Conservation (phyloP, 805 yeast species). For the Saccharomycopsis sp. region DNA sequence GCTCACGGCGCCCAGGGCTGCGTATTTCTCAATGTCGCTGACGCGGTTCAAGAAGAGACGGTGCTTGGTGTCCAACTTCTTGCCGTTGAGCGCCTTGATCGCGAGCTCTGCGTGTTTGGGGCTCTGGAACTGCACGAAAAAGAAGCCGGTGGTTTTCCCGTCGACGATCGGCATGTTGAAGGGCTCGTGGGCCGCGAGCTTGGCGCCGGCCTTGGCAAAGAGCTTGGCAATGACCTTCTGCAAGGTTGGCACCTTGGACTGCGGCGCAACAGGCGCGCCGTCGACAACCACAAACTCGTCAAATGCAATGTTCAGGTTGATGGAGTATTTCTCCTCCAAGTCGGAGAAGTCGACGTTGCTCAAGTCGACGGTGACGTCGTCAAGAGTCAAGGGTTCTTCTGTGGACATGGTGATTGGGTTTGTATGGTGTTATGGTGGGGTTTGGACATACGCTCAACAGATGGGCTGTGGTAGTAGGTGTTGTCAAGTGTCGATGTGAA, state of each 20-base stretch:
- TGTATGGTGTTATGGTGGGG: background rate
- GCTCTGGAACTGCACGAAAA: constrained; percentile 74
- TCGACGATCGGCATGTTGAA: constrained; percentile 70
- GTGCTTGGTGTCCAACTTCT: constrained; percentile 91
- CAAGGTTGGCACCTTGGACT: constrained; percentile 73
- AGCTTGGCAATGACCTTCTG: constrained; percentile 80
- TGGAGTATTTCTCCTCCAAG: constrained; percentile 67
- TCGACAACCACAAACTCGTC: constrained; percentile 82
- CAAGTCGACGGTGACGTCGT: constrained; percentile 47
- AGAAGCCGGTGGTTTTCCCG: constrained; percentile 78
- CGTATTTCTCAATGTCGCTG: constrained; percentile 75
- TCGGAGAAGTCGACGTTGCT: constrained; percentile 72
- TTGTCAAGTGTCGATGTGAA: no score
- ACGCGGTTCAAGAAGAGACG: constrained; percentile 78
- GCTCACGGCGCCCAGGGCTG: constrained; percentile 52
- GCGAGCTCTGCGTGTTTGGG: constrained; percentile 68
- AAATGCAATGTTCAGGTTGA: constrained; percentile 53
- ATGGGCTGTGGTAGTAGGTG: no score
- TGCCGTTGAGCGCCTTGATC: constrained; percentile 73
- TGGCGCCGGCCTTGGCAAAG: constrained; percentile 63
- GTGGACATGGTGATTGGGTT: background rate
- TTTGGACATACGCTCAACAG: no score
- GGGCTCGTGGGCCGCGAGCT: constrained; percentile 44
- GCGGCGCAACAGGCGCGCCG: constrained; percentile 95
- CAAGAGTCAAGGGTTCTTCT: constrained; percentile 25